A percentile compares a stretch with the other conserved stretches of the same genome.
These are phyloP conservation scores for Exobasidium rhododendri DNA, from an alignment of 1,284 basidiomycete genomes.

Conservation along the genomic window DNA sequence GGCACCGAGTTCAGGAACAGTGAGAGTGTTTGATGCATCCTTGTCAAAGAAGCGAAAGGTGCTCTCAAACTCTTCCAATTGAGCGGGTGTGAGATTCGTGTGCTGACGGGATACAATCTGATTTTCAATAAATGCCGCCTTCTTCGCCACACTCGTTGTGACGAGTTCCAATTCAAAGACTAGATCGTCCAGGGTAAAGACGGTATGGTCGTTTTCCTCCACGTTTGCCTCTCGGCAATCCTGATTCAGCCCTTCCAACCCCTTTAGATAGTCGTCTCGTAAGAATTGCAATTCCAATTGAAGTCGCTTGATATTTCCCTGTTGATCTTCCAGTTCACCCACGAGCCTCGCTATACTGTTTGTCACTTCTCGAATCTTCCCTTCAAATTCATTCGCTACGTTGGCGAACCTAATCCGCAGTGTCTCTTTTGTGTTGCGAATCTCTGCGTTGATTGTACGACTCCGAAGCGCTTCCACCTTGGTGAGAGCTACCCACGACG, in stretches of 20 bases:
- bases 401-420: conserved; percentile 79
- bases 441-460: conserved; percentile 81
- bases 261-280: conserved; percentile 21
- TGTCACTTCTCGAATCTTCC: conserved; percentile 31
- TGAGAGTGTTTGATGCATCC: conserved; percentile 83
- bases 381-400: conserved; percentile 78
- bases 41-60: conserved; percentile 97
- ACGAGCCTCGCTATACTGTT: conserved; percentile 31
- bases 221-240: conserved; percentile 86
- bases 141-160: conserved; percentile 76
- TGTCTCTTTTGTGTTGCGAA: conserved; percentile 66
- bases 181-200: conserved; percentile 84
- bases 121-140: conserved; percentile 92
- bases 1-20: conserved; percentile 79
- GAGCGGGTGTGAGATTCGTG: conserved; percentile 88
- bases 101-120: conserved; percentile 89
- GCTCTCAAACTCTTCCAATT: conserved; percentile 93
- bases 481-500: conserved; percentile 72
- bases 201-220: conserved; percentile 94
- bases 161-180: conserved; percentile 84
- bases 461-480: conserved; percentile 74
- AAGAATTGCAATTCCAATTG: conserved; percentile 28
- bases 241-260: conserved; percentile 41
- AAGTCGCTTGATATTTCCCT: conserved; percentile 27
- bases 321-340: conserved; percentile 40